Conservation (phyloP, 2,329 filamentous ascomycete species). For the Trichoderma sp. region DNA sequence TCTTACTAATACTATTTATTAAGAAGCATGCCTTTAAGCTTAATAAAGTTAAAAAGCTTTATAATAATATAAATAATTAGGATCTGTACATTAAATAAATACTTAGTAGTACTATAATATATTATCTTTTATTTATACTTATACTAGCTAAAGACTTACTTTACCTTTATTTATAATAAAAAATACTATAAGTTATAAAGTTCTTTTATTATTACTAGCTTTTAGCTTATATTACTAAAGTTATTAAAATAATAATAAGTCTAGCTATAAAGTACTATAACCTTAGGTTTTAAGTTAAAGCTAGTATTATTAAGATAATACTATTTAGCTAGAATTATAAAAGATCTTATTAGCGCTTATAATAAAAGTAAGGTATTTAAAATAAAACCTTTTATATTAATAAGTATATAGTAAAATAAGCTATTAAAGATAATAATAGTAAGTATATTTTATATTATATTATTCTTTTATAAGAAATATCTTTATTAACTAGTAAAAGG, state of each 20-base stretch:
- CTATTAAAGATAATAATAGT: neutral
- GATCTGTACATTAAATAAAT: neutral
- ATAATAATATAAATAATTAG: neutral
- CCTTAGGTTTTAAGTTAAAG: neutral
- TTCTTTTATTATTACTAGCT: neutral
- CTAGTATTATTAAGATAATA: neutral
- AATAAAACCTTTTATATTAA: no score
- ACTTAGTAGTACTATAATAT: neutral
- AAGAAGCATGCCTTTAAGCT: neutral
- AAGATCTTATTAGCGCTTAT: neutral
- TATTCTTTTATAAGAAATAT: slow-evolving; percentile 3
- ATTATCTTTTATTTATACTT: neutral
- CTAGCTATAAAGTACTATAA: neutral
- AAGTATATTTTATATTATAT: slow-evolving; percentile 11
- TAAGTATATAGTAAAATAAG: neutral
- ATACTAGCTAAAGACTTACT: neutral
- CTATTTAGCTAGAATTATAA: neutral
- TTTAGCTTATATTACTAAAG: neutral
- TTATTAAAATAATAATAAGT: neutral
- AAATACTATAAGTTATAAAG: neutral
- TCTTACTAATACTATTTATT: neutral
- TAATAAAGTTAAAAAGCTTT: neutral
- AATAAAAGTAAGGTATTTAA: no score
- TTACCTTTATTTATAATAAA: neutral
- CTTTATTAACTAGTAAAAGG: neutral